phyloP scores from a whole-genome alignment of 306 rosid genomes.

The Canavalia ensiformis region DNA sequence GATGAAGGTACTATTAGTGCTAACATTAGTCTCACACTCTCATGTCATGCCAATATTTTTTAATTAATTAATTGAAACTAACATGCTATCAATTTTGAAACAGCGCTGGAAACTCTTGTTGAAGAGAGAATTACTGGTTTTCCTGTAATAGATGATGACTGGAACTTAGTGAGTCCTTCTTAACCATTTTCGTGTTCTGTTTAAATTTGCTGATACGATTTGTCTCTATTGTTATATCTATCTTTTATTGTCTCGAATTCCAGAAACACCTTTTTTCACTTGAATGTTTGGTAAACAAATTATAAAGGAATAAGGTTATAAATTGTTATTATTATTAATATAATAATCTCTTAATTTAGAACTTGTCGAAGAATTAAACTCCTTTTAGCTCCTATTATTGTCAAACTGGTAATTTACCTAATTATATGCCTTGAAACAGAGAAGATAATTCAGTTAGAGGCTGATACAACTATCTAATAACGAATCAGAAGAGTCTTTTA shows the following conservation, averaged over 20 bases:
- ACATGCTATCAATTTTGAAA: slow-evolving; percentile 40
- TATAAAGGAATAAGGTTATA: not conserved
- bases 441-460: not conserved
- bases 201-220: not conserved
- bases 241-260: slow-evolving; percentile 11
- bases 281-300: not conserved
- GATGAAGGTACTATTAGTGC: slow-evolving; percentile 64
- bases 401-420: not conserved
- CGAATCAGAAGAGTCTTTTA: not conserved
- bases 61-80: not conserved
- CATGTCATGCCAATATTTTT: not conserved
- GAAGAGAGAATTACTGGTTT: slow-evolving; percentile 88
- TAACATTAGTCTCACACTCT: not conserved
- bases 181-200: slow-evolving; percentile 5
- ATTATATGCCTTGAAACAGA: not conserved
- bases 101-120: slow-evolving; percentile 84
- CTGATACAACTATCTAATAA: not conserved
- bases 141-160: slow-evolving; percentile 78
- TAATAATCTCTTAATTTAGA: not conserved
- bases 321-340: not conserved
- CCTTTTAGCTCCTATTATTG: not conserved
- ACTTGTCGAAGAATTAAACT: not conserved
- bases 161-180: slow-evolving; percentile 70
- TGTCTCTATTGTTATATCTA: not conserved
- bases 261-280: not conserved